Evolutionary conservation across 108 stramenopile genomes (phyloP), one percentile per base, ranked within the genome.

Genomic region (Skeletonema marinoi): DNA sequence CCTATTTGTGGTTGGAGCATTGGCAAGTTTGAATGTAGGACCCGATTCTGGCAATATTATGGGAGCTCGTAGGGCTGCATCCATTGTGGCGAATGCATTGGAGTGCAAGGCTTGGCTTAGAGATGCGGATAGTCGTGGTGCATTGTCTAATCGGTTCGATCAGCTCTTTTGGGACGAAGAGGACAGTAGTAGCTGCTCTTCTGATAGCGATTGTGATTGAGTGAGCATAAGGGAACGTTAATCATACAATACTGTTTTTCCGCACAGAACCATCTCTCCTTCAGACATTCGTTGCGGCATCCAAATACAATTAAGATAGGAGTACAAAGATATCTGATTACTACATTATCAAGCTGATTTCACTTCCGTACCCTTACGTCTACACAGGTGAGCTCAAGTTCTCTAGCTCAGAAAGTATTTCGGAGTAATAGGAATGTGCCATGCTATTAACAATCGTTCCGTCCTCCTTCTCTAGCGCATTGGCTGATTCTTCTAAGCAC

Each of bases 21-120:
- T 93, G 60, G 85, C 83, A 39, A 50, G 54, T 19, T 78, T 93
- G 19, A 85, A 89, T 64, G 71, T 82, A 10, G 92, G 92, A 2
- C 92, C 92, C 1, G 92, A 90, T 75, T 87, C 83, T 13, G 88
- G 68, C 14, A 93, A 93, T 81, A 61, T 90, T 6, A 90, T 88
- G 89, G 92, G 92, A 29, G 87, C 87, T 42, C 70, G 87, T 29
- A 77, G 92, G 31, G 88, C 83, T 65, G 88, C 92, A 30, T 65
- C 82, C 6, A 72, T 87, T 21, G 85, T 88, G 36, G 77, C 90
- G 4, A 82, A 84, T 61, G 39, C 80, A 7, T 32, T 91, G 63
- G 82, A 80, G 19, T 75, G 82, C 32, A 83, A 78, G 29, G 58
- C 58, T 12, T 89, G 88, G 88, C 74, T 89, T 11, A 75, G 86